phyloP scores from a whole-genome alignment of 2,329 filamentous ascomycete species.

The Stagonosporopsis rhizophila region DNA sequence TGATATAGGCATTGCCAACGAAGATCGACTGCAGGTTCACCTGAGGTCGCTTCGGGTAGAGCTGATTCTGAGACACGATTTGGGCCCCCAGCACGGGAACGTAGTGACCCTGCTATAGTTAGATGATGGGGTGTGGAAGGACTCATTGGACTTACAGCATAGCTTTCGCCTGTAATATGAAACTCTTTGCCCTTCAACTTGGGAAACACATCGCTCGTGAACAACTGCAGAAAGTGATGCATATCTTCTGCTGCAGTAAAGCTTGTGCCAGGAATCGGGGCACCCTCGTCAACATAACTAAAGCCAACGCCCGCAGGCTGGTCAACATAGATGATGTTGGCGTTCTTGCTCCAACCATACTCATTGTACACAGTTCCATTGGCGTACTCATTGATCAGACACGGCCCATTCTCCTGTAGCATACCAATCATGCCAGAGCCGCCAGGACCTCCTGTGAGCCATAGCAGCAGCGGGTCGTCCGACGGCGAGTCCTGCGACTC shows the following conservation, averaged over 20 bases:
- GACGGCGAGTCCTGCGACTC: constrained; percentile 49
- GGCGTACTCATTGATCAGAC: constrained; percentile 48
- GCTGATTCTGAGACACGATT: constrained; percentile 54
- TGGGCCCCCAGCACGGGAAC: constrained; percentile 55
- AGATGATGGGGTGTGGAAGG: background rate
- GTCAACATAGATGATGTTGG: constrained; percentile 49
- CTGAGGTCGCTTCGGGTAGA: constrained; percentile 51
- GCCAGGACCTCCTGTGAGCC: constrained; percentile 53
- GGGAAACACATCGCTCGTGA: constrained; percentile 56
- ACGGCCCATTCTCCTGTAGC: constrained; percentile 49
- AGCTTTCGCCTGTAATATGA: constrained; percentile 59
- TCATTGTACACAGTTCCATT: constrained; percentile 50
- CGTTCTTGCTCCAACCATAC: constrained; percentile 49
- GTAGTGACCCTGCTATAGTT: constrained; percentile 54
- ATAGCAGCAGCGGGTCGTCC: constrained; percentile 49
- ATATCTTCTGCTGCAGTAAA: constrained; percentile 57
- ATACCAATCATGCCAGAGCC: constrained; percentile 48
- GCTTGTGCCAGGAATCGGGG: constrained; percentile 48
- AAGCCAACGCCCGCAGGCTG: constrained; percentile 51
- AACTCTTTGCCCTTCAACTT: constrained; percentile 49
- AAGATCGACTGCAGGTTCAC: constrained; percentile 55
- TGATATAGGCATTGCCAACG: constrained; percentile 58
- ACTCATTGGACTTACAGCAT: constrained; percentile 48
- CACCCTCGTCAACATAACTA: constrained; percentile 48
- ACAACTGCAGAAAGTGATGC: constrained; percentile 59